phyloP scores from a whole-genome alignment of 1,139 yeast species.

The Eremothecium gossypii region DNA sequence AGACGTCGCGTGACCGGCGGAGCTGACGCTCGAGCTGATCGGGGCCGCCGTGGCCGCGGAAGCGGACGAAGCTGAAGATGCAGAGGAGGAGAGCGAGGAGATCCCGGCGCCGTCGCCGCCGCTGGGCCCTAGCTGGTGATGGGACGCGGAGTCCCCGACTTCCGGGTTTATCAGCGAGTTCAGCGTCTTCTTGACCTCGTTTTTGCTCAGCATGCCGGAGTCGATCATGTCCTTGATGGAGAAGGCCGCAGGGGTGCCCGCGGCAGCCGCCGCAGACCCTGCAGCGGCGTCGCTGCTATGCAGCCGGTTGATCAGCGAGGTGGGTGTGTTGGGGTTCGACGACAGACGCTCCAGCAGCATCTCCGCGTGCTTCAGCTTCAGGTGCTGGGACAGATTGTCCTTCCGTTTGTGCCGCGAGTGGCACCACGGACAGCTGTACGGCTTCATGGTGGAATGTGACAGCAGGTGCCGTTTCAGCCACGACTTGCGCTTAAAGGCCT shows the following conservation, averaged over 20 bases:
- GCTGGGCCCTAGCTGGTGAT: conserved; percentile 1
- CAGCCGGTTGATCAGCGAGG: neutral
- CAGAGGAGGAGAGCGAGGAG: conserved; percentile 2
- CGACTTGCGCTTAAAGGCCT: conserved; percentile 78
- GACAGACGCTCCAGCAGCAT: conserved; percentile 16
- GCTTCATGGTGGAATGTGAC: conserved; percentile 81
- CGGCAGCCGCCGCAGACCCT: neutral
- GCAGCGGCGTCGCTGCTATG: conserved; percentile 1
- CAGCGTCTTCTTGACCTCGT: conserved; percentile 24
- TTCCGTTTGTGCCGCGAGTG: conserved; percentile 68
- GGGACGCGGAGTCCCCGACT: neutral
- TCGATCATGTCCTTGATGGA: conserved; percentile 21
- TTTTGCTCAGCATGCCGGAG: conserved; percentile 24
- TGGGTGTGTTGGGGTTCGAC: conserved; percentile 1
- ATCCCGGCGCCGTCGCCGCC: neutral
- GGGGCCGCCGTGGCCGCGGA: neutral
- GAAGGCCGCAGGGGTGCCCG: conserved; percentile 6
- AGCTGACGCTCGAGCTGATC: neutral
- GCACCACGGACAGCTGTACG: conserved; percentile 71
- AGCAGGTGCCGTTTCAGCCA: conserved; percentile 87
- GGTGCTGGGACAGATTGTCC: conserved; percentile 38
- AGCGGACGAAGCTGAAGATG: conserved; percentile 1
- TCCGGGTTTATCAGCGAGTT: conserved; percentile 18
- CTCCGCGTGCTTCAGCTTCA: conserved; percentile 26
- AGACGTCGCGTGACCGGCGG: neutral